Evolutionary conservation across 2,329 filamentous ascomycete species (phyloP).

Genomic region (Aspergillus sp.): DNA sequence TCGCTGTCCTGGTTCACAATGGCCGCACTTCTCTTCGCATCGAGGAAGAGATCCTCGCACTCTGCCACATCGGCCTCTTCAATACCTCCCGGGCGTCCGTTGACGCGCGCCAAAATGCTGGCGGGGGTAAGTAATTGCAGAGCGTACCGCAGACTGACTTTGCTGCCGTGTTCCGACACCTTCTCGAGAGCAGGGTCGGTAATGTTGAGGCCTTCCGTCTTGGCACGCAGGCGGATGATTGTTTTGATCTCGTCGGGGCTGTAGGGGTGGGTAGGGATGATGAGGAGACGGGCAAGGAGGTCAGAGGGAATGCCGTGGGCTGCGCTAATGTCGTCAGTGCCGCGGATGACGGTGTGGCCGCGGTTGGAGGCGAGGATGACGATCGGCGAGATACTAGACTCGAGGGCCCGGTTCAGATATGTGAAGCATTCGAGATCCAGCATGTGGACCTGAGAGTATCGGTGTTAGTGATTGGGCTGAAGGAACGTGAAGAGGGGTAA

Average conservation of each 20-base stretch:
- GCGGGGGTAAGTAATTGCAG: slow-evolving; percentile 87
- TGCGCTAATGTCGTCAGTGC: slow-evolving; percentile 73
- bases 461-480: slow-evolving; percentile 11
- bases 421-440: slow-evolving; percentile 99
- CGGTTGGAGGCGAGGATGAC: slow-evolving; percentile 97
- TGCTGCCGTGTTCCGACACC: slow-evolving; percentile 81
- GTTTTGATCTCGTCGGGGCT: slow-evolving; percentile 84
- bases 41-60: slow-evolving; percentile 80
- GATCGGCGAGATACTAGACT: slow-evolving; percentile 91
- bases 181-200: slow-evolving; percentile 82
- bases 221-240: slow-evolving; percentile 81
- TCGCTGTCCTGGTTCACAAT: slow-evolving; percentile 65
- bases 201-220: slow-evolving; percentile 76
- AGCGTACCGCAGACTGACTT: slow-evolving; percentile 88
- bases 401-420: slow-evolving; percentile 96
- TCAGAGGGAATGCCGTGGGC: slow-evolving; percentile 94
- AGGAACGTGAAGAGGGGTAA: slow-evolving; percentile 18
- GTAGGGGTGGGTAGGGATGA: slow-evolving; percentile 92
- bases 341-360: slow-evolving; percentile 88
- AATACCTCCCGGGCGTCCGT: slow-evolving; percentile 69
- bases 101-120: slow-evolving; percentile 85
- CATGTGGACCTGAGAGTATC: slow-evolving; percentile 85
- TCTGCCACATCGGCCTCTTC: slow-evolving; percentile 75
- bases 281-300: slow-evolving; percentile 88
- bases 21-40: slow-evolving; percentile 73